Percentiles rank a stretch among this genome's conserved stretches.
phyloP scores from a whole-genome alignment of 176 grass and related monocot species.

The Themeda triandra region DNA sequence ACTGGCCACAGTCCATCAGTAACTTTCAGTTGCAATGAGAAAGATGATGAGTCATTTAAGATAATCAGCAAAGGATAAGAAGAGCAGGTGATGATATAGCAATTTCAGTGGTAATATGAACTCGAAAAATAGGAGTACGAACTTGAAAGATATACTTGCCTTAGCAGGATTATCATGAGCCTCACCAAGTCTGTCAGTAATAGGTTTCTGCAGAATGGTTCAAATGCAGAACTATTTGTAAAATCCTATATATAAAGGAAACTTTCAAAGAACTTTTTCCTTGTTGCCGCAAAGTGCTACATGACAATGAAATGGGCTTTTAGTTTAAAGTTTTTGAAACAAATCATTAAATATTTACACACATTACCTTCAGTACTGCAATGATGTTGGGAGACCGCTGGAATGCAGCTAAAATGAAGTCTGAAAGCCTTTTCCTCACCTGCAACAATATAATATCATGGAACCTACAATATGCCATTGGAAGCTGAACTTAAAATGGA shows the following conservation, averaged over 20 bases:
- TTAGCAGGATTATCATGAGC: constrained; percentile 84
- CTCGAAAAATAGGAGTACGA: constrained; percentile 2
- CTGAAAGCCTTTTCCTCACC: constrained; percentile 78
- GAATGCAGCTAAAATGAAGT: constrained; percentile 86
- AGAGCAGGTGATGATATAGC: not conserved
- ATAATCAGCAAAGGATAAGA: not conserved
- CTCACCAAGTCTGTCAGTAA: constrained; percentile 81
- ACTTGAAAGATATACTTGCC: constrained; percentile 34
- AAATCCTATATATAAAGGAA: not conserved
- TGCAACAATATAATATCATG: constrained; percentile 35
- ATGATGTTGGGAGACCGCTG: constrained; percentile 74
- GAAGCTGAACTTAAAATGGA: constrained; percentile 7
- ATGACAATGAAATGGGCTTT: not conserved
- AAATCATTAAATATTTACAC: constrained; percentile 5
- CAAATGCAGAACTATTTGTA: not conserved
- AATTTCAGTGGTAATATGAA: not conserved
- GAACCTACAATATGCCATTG: constrained; percentile 11
- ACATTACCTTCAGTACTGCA: constrained; percentile 77
- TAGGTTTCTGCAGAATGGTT: constrained; percentile 81
- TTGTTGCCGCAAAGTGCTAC: not conserved
- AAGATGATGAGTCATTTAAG: not conserved
- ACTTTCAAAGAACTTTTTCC: not conserved
- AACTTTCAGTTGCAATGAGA: constrained; percentile 6
- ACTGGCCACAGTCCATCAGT: not conserved
- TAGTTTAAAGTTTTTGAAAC: constrained; percentile 21